These are phyloP conservation scores for Blastomyces percursus DNA, from an alignment of 2,329 filamentous ascomycete species.

Conservation along the genomic window DNA sequence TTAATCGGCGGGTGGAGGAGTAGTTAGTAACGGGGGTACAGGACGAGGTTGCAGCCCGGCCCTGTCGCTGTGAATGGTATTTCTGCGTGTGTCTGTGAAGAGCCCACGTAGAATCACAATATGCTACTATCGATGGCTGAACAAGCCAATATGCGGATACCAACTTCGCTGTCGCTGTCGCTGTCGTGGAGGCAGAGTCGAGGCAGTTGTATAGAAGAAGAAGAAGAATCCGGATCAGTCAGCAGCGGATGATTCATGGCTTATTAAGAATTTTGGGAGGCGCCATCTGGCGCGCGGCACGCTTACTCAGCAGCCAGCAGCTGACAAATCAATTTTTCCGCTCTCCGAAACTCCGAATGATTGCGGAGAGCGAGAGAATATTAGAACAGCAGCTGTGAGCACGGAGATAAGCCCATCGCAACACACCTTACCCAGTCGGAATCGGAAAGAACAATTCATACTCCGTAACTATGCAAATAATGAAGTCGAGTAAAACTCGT, in stretches of 20 bases:
- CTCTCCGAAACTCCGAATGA: not conserved
- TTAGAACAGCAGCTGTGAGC: too few species aligned
- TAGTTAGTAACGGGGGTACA: conserved; percentile 4
- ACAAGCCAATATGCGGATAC: not conserved
- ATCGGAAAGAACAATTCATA: too few species aligned
- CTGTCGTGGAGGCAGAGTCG: not conserved
- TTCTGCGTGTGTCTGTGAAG: not conserved
- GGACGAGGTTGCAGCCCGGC: too few species aligned
- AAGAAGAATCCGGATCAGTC: conserved; percentile 1
- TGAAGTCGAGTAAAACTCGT: too few species aligned
- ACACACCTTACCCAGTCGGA: too few species aligned
- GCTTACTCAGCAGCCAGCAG: not conserved
- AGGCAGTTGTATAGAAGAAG: not conserved
- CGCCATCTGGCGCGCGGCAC: too few species aligned
- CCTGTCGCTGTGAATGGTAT: not conserved
- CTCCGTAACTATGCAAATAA: too few species aligned
- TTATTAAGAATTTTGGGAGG: not conserved
- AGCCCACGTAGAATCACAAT: not conserved
- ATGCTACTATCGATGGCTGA: not conserved
- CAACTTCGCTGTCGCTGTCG: not conserved
- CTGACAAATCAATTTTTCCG: not conserved
- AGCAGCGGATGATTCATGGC: not conserved
- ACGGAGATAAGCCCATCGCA: too few species aligned
- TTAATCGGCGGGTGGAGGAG: conserved; percentile 11
- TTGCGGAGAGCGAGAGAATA: too few species aligned